Percentiles rank a stretch among this genome's conserved stretches.
Evolutionary conservation across 2,329 filamentous ascomycete species (phyloP).

Genomic region (Torrubiellomyces zombiae): DNA sequence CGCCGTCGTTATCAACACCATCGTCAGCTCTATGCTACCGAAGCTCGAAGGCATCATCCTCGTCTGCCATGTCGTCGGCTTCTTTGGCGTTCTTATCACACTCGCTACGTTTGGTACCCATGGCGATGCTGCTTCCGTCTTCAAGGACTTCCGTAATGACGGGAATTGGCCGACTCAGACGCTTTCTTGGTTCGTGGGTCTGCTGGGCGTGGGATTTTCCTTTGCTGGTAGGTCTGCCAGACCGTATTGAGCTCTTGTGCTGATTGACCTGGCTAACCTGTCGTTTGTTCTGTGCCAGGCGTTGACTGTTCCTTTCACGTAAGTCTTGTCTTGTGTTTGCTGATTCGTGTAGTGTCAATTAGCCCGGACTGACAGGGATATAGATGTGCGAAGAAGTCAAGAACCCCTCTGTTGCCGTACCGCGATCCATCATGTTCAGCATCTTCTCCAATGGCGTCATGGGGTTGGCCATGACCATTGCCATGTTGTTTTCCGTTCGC

Average conservation of each 20-base stretch:
- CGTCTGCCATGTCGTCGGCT: constrained; percentile 25
- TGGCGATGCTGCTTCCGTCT: constrained; percentile 18
- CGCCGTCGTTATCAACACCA: constrained; percentile 33
- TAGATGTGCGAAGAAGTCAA: constrained; percentile 29
- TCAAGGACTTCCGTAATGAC: constrained; percentile 23
- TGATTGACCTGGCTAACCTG: neutral
- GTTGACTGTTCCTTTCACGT: constrained; percentile 5
- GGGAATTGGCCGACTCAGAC: constrained; percentile 25
- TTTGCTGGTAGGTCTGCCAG: constrained; percentile 11
- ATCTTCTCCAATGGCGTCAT: constrained; percentile 32
- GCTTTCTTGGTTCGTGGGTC: constrained; percentile 26
- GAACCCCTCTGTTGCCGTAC: constrained; percentile 31
- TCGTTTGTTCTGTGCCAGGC: constrained; percentile 1
- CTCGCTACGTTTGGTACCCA: constrained; percentile 16
- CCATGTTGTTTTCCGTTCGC: constrained; percentile 1
- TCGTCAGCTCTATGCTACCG: constrained; percentile 26
- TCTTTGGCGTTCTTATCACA: constrained; percentile 16
- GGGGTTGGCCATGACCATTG: constrained; percentile 25
- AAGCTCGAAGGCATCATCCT: constrained; percentile 33
- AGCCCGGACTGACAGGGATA: too few species aligned
- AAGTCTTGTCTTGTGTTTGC: constrained; percentile 1
- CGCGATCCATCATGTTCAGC: constrained; percentile 30
- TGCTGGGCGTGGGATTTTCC: constrained; percentile 22
- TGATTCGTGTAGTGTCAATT: too few species aligned
- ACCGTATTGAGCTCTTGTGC: too few species aligned